phyloP scores from a whole-genome alignment of 805 yeast species.

The Myxozyma lipomycoides region DNA sequence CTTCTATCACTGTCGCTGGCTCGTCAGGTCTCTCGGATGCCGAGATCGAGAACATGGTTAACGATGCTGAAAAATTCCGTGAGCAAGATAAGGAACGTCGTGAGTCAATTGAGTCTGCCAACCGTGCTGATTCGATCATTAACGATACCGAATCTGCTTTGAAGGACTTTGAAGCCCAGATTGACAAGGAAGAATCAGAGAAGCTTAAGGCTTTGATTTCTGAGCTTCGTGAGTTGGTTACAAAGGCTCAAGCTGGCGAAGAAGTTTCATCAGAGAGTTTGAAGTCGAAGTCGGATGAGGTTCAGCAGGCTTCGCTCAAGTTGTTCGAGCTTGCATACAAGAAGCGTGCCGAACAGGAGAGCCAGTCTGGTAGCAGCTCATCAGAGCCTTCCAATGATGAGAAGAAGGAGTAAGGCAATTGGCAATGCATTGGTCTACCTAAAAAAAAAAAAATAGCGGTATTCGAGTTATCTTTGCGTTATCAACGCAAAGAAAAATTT shows the following conservation, averaged over 20 bases:
- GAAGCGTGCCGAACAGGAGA: constrained; percentile 39
- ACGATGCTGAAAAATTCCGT: constrained; percentile 83
- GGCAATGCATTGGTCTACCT: not conserved
- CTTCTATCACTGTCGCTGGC: constrained; percentile 94
- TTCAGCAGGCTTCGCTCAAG: constrained; percentile 75
- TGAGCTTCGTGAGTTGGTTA: constrained; percentile 69
- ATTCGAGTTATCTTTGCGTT: not conserved
- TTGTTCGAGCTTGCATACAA: constrained; percentile 72
- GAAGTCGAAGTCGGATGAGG: constrained; percentile 77
- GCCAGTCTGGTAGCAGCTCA: constrained; percentile 17
- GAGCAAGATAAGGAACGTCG: constrained; percentile 84
- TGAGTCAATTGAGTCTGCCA: constrained; percentile 78
- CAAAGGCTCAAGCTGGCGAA: constrained; percentile 64
- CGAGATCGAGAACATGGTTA: constrained; percentile 87
- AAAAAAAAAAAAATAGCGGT: not conserved
- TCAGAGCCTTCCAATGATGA: constrained; percentile 16
- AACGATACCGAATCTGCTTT: constrained; percentile 87
- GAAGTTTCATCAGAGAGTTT: constrained; percentile 61
- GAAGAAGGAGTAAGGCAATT: constrained; percentile 21
- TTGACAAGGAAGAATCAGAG: constrained; percentile 55
- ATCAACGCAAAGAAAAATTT: not conserved
- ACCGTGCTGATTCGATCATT: constrained; percentile 76
- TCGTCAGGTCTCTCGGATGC: constrained; percentile 87
- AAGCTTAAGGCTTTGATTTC: constrained; percentile 52
- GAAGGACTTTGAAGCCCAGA: constrained; percentile 66